These are phyloP conservation scores for Starmerella asiatica DNA, from an alignment of 805 yeast genomes.

Conservation along the genomic window DNA sequence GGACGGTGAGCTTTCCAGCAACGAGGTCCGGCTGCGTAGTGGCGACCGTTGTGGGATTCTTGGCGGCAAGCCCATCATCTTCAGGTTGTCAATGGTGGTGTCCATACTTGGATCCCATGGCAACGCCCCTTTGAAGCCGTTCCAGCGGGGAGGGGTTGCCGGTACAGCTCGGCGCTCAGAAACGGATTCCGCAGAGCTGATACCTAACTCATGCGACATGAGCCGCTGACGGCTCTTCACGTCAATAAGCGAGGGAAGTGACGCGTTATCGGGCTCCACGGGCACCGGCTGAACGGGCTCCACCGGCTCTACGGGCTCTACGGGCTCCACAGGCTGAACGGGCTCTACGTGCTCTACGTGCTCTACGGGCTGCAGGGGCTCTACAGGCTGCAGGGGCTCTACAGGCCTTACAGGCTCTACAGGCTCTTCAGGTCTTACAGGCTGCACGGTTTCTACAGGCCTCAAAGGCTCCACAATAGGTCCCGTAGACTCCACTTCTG, in stretches of 20 bases:
- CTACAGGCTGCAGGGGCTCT: background rate
- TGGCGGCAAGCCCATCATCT: conserved; percentile 5
- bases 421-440: no score
- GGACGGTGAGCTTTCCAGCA: no score
- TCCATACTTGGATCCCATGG: conserved; percentile 1
- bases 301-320: no score
- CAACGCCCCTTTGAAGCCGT: background rate
- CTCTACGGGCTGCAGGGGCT: background rate
- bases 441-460: no score
- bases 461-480: no score
- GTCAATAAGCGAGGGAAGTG: background rate
- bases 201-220: background rate
- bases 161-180: no score
- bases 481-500: no score
- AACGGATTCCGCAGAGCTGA: background rate
- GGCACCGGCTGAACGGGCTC: no score
- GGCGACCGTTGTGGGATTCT: conserved; percentile 11
- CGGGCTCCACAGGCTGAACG: no score
- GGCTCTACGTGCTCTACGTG: no score
- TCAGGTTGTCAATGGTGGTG: conserved; percentile 3
- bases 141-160: background rate
- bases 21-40: no score
- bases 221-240: background rate
- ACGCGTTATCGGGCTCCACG: background rate
- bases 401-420: no score